Evolutionary conservation across 1,284 basidiomycete genomes (phyloP).

Genomic region (Cryptococcus jaspeensis): DNA sequence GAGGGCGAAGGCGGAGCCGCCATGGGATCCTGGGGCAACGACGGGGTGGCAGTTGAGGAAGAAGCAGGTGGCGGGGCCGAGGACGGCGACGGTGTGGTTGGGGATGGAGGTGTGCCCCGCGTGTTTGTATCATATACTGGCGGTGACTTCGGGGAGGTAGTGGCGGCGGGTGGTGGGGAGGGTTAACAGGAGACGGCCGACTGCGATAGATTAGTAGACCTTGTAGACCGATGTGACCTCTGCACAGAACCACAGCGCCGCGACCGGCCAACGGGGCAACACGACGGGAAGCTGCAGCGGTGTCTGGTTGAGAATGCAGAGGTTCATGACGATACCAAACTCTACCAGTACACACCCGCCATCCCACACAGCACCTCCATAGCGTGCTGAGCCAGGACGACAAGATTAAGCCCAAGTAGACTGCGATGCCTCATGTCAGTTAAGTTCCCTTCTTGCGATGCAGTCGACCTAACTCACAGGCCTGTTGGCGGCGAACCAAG

Average conservation of each 20-base stretch:
- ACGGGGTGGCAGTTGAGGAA: neutral
- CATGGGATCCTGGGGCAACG: neutral
- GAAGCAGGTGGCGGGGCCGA: neutral
- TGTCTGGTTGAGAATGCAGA: slow-evolving; percentile 23
- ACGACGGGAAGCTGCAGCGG: neutral
- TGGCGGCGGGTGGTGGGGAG: neutral
- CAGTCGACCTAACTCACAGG: slow-evolving; percentile 28
- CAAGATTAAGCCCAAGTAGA: slow-evolving; percentile 47
- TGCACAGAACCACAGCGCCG: neutral
- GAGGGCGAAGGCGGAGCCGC: too few relatives aligned
- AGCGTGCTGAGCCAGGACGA: slow-evolving; percentile 7
- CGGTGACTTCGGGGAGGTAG: neutral
- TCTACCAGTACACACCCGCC: slow-evolving; percentile 19
- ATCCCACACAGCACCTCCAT: slow-evolving; percentile 16
- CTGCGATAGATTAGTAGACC: too few relatives aligned
- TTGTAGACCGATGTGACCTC: too few relatives aligned
- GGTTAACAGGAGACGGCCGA: too few relatives aligned
- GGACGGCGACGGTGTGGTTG: neutral
- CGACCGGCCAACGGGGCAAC: neutral
- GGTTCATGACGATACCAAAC: slow-evolving; percentile 35
- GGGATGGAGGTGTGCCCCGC: neutral
- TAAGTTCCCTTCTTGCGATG: neutral
- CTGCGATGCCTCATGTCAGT: slow-evolving; percentile 5
- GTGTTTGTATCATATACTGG: slow-evolving; percentile 1
- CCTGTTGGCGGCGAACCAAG: slow-evolving; percentile 54